Evolutionary conservation across 2,329 filamentous ascomycete species (phyloP).

Genomic region (Calonectria leucothoes): DNA sequence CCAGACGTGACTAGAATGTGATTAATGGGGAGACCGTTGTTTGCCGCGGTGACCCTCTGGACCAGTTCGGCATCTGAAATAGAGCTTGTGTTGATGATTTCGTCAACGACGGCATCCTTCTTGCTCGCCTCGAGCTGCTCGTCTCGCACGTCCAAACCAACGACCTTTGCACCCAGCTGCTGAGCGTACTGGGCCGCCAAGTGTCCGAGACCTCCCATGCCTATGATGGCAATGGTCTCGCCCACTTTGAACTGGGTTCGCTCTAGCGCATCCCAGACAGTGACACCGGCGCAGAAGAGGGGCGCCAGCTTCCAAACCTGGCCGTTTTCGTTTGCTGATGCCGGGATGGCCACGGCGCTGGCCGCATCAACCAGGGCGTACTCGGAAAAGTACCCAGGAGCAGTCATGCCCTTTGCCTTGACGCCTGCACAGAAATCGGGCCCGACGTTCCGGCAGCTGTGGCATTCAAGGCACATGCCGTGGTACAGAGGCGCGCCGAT

Average conservation of each 20-base stretch:
- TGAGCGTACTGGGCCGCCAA: not conserved
- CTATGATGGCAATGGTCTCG: not conserved
- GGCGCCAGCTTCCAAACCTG: not conserved
- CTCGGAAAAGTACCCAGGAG: not conserved
- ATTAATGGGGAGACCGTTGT: not conserved
- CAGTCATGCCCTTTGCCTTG: not conserved
- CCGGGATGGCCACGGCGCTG: not conserved
- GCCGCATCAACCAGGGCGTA: not conserved
- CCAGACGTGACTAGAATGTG: not conserved
- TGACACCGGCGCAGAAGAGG: not conserved
- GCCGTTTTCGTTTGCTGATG: not conserved
- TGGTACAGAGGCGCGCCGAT: not conserved
- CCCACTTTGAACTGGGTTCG: not conserved
- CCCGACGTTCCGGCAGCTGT: not conserved
- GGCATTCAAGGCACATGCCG: slow-evolving; percentile 1
- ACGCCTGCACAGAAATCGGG: not conserved
- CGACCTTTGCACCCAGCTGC: not conserved
- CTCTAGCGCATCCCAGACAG: not conserved
- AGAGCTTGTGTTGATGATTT: not conserved
- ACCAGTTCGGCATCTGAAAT: not conserved
- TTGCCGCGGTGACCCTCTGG: not conserved
- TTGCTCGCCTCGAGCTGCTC: not conserved
- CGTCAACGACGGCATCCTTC: not conserved
- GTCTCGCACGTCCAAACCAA: not conserved
- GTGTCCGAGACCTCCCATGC: not conserved